Conservation (phyloP, 345 rosid genomes). For the Salix viminalis region DNA sequence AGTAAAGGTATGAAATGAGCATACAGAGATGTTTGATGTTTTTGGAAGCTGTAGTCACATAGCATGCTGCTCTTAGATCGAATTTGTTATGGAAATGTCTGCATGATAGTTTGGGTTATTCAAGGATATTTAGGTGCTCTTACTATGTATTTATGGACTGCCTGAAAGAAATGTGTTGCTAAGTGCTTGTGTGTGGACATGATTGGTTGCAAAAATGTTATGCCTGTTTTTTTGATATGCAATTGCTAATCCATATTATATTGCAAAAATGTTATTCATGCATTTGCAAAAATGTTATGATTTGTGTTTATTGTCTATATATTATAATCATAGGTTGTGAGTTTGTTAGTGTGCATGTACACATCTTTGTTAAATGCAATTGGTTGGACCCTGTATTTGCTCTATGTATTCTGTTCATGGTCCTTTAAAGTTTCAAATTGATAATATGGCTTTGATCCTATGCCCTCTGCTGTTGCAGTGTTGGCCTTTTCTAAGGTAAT, state of each 20-base stretch:
- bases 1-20: constrained; percentile 62
- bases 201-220: background rate
- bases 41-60: background rate
- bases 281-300: background rate
- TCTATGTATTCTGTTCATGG: background rate
- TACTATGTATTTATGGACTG: background rate
- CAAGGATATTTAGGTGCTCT: background rate
- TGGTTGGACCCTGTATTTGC: background rate
- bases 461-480: background rate
- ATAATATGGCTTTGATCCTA: background rate
- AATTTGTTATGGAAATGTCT: background rate
- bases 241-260: background rate
- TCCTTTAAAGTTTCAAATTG: background rate
- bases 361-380: background rate
- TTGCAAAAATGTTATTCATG: background rate
- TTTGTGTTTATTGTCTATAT: background rate
- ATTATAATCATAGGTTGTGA: background rate
- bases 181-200: background rate
- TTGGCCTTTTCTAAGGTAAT: background rate
- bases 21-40: background rate
- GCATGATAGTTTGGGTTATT: background rate
- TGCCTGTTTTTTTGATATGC: background rate
- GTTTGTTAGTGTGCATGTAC: background rate
- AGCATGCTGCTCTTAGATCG: background rate
- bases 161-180: background rate